These are phyloP conservation scores for Hyaloscypha variabilis DNA, from an alignment of 495 filamentous ascomycete genomes.

Conservation along the genomic window DNA sequence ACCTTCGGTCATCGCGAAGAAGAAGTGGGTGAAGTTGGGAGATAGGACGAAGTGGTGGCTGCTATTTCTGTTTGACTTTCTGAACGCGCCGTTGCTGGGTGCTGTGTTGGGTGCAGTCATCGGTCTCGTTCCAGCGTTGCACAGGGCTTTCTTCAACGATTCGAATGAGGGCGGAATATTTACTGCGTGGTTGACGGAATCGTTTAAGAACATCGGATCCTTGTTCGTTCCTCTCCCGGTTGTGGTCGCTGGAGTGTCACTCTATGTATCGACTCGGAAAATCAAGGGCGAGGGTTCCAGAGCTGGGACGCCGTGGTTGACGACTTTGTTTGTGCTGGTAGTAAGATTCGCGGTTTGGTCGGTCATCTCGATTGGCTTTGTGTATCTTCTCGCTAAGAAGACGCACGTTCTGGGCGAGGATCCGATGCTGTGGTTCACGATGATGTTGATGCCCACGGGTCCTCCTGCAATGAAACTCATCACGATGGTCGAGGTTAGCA, in stretches of 20 bases:
- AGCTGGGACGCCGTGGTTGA: slow-evolving; percentile 48
- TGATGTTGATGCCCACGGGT: slow-evolving; percentile 80
- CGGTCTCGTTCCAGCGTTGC: slow-evolving; percentile 64
- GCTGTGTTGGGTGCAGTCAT: slow-evolving; percentile 62
- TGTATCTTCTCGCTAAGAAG: slow-evolving; percentile 63
- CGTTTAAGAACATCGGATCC: slow-evolving; percentile 65
- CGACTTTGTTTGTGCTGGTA: slow-evolving; percentile 56
- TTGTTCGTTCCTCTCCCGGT: slow-evolving; percentile 75
- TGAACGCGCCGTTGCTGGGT: slow-evolving; percentile 70
- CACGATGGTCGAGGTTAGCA: slow-evolving; percentile 66
- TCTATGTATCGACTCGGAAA: slow-evolving; percentile 54
- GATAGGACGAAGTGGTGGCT: slow-evolving; percentile 40
- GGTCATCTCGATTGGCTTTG: slow-evolving; percentile 54
- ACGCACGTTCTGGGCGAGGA: slow-evolving; percentile 61
- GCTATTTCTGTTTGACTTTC: slow-evolving; percentile 51
- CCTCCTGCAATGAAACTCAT: slow-evolving; percentile 72
- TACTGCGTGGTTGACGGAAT: slow-evolving; percentile 70
- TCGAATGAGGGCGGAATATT: slow-evolving; percentile 68
- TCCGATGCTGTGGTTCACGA: slow-evolving; percentile 73
- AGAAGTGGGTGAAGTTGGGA: slow-evolving; percentile 44
- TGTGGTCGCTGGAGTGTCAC: slow-evolving; percentile 71
- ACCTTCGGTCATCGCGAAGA: slow-evolving; percentile 32
- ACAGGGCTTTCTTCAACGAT: slow-evolving; percentile 66
- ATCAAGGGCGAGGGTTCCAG: slow-evolving; percentile 53
- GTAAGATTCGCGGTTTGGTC: slow-evolving; percentile 72